Base-by-base conservation (phyloP, 1,139 yeast species). In the Diutina scorzettiae region DNA sequence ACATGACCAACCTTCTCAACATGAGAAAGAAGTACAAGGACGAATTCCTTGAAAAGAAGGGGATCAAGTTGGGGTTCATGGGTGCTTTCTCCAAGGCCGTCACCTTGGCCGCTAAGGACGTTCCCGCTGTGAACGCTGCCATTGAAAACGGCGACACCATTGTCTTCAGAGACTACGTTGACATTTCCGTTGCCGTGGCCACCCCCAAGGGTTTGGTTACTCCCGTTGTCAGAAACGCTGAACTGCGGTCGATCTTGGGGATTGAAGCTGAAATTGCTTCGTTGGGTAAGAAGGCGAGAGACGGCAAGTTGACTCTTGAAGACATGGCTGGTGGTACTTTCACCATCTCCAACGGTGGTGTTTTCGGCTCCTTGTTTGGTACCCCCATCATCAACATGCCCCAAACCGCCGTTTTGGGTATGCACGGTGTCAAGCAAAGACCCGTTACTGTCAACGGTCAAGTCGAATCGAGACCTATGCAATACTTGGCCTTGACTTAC, bases 261-360 rank as follows among this genome's bases (percentile, higher is more conserved):
- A 81, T 91, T 53, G 99, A 91, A 69, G 64, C 81, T 57, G 96
- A 86, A 64, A 89, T 91, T 53, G 60, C 78, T 46, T 66, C 69
- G 53, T 74, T 91, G 58, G 94, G 97, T 66, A 71, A 71, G 62
- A 91, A 87, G 70, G 98, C 98, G 50, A 85, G 98, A 66, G 97
- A 91, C 61, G 93, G 93, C 59, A 89, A 91, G 71, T 77, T 91
- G 59, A 84, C 97, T 45, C 71, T 91, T 53, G 99, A 91, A 72
- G 99, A 91, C 65, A 91, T 93, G 98, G 78, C 96, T 48, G 98
- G 99, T 63, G 99, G 99, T 64, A 89, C 97, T 48, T 89, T 91
- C 73, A 91, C 99, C 58, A 91, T 91, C 58, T 91, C 98, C 47
- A 91, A 91, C 70, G 99, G 99, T 63, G 99, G 99, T 64, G 96